These are phyloP conservation scores for Hymenotorrendiella dingleyae DNA, from an alignment of 2,329 filamentous ascomycete genomes.

Conservation along the genomic window DNA sequence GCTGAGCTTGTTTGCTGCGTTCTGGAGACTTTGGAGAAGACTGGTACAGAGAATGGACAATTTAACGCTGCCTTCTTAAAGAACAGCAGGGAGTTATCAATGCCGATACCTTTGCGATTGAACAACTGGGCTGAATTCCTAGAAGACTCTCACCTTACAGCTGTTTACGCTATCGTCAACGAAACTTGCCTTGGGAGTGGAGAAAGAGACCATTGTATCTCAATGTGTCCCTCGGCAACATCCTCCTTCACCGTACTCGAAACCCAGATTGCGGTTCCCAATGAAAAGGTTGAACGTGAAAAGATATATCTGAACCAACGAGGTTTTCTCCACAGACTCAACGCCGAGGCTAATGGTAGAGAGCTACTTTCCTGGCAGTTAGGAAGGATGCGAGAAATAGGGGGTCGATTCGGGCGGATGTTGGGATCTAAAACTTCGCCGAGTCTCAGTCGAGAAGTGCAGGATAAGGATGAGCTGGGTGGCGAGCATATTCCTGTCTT, in stretches of 20 bases:
- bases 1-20: not conserved
- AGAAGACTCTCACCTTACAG: conserved; percentile 1
- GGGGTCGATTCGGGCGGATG: not conserved
- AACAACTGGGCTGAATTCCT: conserved; percentile 1
- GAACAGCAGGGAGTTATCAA: not conserved
- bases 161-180: conserved; percentile 1
- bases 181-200: not conserved
- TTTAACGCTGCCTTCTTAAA: not conserved
- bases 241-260: not conserved
- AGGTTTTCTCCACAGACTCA: not conserved
- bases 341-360: not conserved
- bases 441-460: not conserved
- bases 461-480: not conserved
- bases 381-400: not conserved
- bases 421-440: not conserved
- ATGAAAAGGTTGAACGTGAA: not conserved
- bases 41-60: not conserved
- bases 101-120: not conserved
- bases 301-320: not conserved
- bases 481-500: not conserved
- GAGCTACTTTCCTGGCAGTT: not conserved
- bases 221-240: not conserved
- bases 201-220: not conserved
- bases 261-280: not conserved
- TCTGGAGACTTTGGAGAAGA: not conserved